phyloP scores from a whole-genome alignment of 2,329 filamentous ascomycete genomes.

The Colletotrichum karsti region DNA sequence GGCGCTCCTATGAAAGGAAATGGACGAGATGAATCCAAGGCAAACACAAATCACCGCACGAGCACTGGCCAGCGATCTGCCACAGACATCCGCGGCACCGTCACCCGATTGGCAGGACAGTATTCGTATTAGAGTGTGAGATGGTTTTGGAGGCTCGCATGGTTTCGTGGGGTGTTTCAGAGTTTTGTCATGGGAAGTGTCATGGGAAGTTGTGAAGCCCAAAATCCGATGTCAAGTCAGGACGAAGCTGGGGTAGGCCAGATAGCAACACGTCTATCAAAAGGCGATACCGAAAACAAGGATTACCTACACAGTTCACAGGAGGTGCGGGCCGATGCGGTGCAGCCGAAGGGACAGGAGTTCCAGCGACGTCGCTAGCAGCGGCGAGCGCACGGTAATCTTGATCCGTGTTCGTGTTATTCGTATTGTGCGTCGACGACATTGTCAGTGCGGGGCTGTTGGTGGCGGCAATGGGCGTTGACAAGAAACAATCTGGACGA shows the following conservation, averaged over 20 bases:
- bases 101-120: background rate
- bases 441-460: background rate
- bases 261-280: background rate
- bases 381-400: background rate
- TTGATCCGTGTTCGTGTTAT: background rate
- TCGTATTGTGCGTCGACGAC: background rate
- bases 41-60: background rate
- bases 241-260: background rate
- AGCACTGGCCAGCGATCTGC: background rate
- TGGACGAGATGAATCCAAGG: background rate
- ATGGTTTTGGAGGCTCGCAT: background rate
- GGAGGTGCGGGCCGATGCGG: constrained; percentile 1
- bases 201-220: background rate
- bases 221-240: background rate
- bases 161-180: constrained; percentile 20
- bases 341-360: background rate
- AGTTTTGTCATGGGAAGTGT: background rate
- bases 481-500: too few relatives aligned
- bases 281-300: background rate
- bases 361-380: background rate
- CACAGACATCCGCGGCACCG: background rate
- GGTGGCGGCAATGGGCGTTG: background rate
- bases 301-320: background rate
- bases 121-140: constrained; percentile 2
- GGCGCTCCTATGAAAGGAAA: background rate